Evolutionary conservation across 2,329 filamentous ascomycete genomes (phyloP).

Genomic region (Calonectria hawksworthii): DNA sequence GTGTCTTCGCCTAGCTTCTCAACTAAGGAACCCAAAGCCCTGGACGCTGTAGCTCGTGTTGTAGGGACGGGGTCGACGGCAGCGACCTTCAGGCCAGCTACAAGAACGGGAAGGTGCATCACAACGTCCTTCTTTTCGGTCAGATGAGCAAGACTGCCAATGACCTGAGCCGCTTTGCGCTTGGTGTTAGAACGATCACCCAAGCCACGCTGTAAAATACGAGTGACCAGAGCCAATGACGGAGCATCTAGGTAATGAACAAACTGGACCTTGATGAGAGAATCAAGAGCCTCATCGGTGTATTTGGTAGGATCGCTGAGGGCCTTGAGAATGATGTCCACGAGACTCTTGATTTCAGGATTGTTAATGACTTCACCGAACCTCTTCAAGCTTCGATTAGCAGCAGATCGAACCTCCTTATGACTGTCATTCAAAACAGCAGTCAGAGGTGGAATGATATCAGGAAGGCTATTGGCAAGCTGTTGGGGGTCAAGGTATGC

Average conservation of each 20-base stretch:
- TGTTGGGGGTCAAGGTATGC: slow-evolving; percentile 98
- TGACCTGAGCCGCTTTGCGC: slow-evolving; percentile 96
- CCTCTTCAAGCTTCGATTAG: slow-evolving; percentile 95
- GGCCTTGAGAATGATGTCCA: slow-evolving; percentile 93
- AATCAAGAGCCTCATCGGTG: slow-evolving; percentile 93
- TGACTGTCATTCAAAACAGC: slow-evolving; percentile 96
- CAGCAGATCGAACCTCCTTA: slow-evolving; percentile 93
- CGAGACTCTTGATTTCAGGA: slow-evolving; percentile 94
- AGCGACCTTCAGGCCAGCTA: slow-evolving; percentile 89
- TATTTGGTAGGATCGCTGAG: slow-evolving; percentile 97
- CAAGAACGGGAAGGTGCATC: slow-evolving; percentile 90
- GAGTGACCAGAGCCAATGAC: slow-evolving; percentile 92
- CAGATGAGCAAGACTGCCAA: slow-evolving; percentile 95
- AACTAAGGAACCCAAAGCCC: slow-evolving; percentile 94
- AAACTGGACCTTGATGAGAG: slow-evolving; percentile 98
- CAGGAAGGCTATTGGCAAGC: slow-evolving; percentile 89
- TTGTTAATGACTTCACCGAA: slow-evolving; percentile 99
- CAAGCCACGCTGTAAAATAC: slow-evolving; percentile 93
- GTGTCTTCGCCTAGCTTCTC: slow-evolving; percentile 98
- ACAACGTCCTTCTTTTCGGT: slow-evolving; percentile 96
- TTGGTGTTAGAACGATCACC: slow-evolving; percentile 95
- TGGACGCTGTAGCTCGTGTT: slow-evolving; percentile 94
- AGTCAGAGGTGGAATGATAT: slow-evolving; percentile 96
- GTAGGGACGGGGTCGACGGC: slow-evolving; percentile 97
- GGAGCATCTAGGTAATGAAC: slow-evolving; percentile 98